Base-by-base conservation (phyloP, 805 yeast genomes). In the Ogataea siamensis region DNA sequence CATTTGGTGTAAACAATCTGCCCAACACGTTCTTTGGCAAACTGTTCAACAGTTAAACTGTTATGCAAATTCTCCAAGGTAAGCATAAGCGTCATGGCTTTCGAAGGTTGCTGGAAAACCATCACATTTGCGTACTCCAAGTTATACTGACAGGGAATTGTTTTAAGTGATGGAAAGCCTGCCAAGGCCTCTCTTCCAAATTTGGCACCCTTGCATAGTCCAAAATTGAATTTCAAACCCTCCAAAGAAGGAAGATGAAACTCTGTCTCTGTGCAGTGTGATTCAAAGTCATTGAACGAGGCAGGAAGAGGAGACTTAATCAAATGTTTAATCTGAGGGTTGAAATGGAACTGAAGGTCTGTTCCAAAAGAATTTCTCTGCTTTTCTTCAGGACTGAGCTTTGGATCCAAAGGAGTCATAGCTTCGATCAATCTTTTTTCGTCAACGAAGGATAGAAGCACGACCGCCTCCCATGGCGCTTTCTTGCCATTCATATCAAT, bases 401-500 rank as follows among this genome's bases (percentile, higher is more conserved):
- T 72, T 1, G 65, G 54, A 40, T 86, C 84, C 28, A 71, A 62
- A 2, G 95, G 86, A 32, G 64, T 68, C 74, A 93, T 75, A 1
- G 91, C 91, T 3, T 71, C 78, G 21, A 83, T 65, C 40, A 93
- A 71, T 43, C 93, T 73, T 20, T 74, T 63, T 54, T 84, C 87
- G 49, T 93, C 97, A 31, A 93, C 97, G 70, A 93, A 93, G 5
- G 94, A 81, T 42, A 93, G 74, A 53, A 87, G 74, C 5, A 93
- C 96, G 39, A 93, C 96, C 8, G 97, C 97, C 66, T 93, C 98
- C 99, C 99, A 93, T 34, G 87, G 83, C 2, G 93, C 95, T 39
- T 88, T 86, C 60, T 93, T 93, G 29, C 98, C 99, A 58, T 93
- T 93, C 75, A 79, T 73, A 65, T 93, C 99, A 23, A 86, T 71